Base-by-base conservation (phyloP, 2,329 filamentous ascomycete species). In the Ceratocystis albifundus region DNA sequence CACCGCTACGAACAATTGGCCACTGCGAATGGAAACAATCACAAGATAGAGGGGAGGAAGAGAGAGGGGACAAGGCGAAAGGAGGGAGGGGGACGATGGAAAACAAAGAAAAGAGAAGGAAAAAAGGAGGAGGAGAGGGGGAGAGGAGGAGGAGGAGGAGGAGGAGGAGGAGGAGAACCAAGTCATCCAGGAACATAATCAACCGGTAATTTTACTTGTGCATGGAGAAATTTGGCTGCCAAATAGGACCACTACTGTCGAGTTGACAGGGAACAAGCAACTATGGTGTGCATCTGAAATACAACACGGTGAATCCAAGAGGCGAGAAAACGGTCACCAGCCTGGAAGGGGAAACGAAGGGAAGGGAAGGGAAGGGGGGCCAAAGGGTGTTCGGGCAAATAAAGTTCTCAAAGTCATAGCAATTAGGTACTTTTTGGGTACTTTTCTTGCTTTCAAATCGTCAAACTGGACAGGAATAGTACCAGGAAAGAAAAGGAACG, bases 211-310 rank as follows among this genome's bases (percentile, higher is more conserved):
- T 59, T 32, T 32, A 59, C 28, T 59, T 59, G 12, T 36, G 17
- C 28, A 59, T 59, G 10, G 30, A 28, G 55, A 17, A 59, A 36
- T 36, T 59, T 41, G 36, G 28, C n/a, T 4, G 7, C 7, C 3
- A 59, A 36, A n/a, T 12, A 20, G 20, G 48, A 4, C 48, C 10
- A 15, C 36, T 41, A 12, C 36, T 41, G 36, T 41, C 12, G 48
- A 53, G n/a, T 59, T 36, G 55, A 59, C 55, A 59, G 55, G 55
- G 55, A 59, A 59, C 55, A 59, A 25, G 55, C 55, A 12, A n/a
- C 30, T n/a, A n/a, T 20, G 55, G 6, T 3, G 2, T 32, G 30
- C 30, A 30, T n/a, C n/a, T 59, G 55, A 28, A 36, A 57, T 57
- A 30, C 28, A 12, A 57, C 53, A 57, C 15, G 17, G 15, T 6